Percentiles rank a stretch among this genome's conserved stretches.
Conservation (phyloP, 1,139 yeast genomes). For the Candida glucosophila region DNA sequence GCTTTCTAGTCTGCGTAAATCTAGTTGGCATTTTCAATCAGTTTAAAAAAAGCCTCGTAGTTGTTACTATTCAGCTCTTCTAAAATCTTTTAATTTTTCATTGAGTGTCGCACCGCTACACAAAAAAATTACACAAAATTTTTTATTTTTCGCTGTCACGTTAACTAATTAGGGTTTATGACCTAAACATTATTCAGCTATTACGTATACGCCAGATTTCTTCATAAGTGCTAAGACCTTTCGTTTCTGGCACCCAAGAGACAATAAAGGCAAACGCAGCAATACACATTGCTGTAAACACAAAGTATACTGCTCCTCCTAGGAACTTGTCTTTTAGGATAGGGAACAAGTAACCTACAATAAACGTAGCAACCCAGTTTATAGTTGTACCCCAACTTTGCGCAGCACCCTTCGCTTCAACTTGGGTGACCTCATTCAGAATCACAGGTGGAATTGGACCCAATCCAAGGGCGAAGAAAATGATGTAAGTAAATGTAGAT, state of each 20-base stretch:
- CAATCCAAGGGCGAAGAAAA: constrained; percentile 80
- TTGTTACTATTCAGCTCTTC: too few relatives aligned
- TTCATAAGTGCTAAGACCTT: constrained; percentile 50
- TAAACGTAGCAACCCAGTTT: constrained; percentile 86
- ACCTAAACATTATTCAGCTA: too few relatives aligned
- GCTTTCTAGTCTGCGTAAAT: constrained; percentile 99
- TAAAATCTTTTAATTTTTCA: too few relatives aligned
- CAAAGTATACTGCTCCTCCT: constrained; percentile 74
- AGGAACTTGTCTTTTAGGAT: constrained; percentile 45
- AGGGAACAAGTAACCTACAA: constrained; percentile 78
- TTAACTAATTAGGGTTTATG: too few relatives aligned
- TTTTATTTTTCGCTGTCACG: too few relatives aligned
- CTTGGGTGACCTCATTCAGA: constrained; percentile 82
- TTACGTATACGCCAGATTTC: constrained; percentile 45
- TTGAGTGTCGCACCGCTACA: too few relatives aligned
- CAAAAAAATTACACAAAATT: too few relatives aligned
- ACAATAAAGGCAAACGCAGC: constrained; percentile 41
- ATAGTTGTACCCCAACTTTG: constrained; percentile 88
- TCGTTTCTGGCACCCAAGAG: constrained; percentile 66
- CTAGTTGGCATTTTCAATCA: constrained; percentile 99
- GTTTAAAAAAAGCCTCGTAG: too few relatives aligned
- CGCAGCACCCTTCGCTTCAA: constrained; percentile 73
- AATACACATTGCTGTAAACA: constrained; percentile 55
- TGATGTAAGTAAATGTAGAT: constrained; percentile 66
- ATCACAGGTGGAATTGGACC: constrained; percentile 93